Evolutionary conservation across 768 basidiomycete species (phyloP).

Genomic region (Russula olivacea): DNA sequence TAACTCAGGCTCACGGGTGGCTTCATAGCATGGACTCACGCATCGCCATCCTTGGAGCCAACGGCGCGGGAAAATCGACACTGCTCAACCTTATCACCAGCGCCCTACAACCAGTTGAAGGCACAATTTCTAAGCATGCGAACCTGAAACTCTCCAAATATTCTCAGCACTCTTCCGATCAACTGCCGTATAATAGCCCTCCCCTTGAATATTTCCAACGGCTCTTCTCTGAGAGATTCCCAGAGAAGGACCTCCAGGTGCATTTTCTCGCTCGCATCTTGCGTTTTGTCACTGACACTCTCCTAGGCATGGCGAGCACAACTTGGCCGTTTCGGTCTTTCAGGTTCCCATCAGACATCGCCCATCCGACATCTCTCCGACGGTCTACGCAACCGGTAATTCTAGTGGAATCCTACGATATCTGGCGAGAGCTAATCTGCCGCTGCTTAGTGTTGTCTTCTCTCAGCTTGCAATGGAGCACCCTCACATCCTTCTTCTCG

Average conservation of each 20-base stretch:
- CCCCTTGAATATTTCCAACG: slow-evolving; percentile 93
- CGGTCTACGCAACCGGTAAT: slow-evolving; percentile 88
- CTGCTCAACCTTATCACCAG: slow-evolving; percentile 87
- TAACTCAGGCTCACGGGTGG: slow-evolving; percentile 11
- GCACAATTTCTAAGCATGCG: slow-evolving; percentile 85
- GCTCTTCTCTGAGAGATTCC: slow-evolving; percentile 75
- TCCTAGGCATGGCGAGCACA: slow-evolving; percentile 86
- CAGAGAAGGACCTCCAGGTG: slow-evolving; percentile 84
- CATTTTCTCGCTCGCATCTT: slow-evolving; percentile 15
- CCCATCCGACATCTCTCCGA: slow-evolving; percentile 95
- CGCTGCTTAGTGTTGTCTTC: slow-evolving; percentile 71
- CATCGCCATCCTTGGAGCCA: slow-evolving; percentile 92
- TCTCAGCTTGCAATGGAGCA: slow-evolving; percentile 96
- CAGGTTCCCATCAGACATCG: slow-evolving; percentile 87
- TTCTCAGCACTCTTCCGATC: slow-evolving; percentile 97
- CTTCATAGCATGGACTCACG: slow-evolving; percentile 80
- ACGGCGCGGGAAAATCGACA: slow-evolving; percentile 93
- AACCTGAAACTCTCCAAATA: slow-evolving; percentile 95
- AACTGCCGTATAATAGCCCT: slow-evolving; percentile 86
- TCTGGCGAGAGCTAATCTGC: slow-evolving; percentile 16
- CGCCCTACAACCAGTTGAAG: slow-evolving; percentile 69
- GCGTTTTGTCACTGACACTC: slow-evolving; percentile 14
- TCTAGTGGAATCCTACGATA: slow-evolving; percentile 24
- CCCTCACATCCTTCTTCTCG: slow-evolving; percentile 87
- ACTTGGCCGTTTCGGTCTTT: slow-evolving; percentile 92